phyloP scores from a whole-genome alignment of 306 rosid genomes.

The Fagus sylvatica region DNA sequence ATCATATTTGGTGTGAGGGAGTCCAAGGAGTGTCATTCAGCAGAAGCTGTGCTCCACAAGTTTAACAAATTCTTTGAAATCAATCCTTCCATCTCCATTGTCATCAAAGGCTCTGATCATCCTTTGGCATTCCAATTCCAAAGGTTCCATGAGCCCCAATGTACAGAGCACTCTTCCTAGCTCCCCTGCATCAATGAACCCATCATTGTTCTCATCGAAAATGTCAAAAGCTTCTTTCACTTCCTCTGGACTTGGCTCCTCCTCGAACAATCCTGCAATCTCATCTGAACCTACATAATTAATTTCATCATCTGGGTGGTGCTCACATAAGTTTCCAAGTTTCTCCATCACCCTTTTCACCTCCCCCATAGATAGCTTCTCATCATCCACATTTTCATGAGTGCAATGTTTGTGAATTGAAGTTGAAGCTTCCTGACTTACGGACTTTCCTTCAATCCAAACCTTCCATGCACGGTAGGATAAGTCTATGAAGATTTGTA shows the following conservation, averaged over 20 bases:
- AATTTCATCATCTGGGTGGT: neutral
- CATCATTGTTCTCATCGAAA: slow-evolving; percentile 51
- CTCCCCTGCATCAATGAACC: slow-evolving; percentile 56
- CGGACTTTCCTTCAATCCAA: neutral
- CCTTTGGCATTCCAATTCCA: slow-evolving; percentile 30
- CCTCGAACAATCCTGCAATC: slow-evolving; percentile 30
- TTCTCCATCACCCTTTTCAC: slow-evolving; percentile 29
- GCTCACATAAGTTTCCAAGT: slow-evolving; percentile 9
- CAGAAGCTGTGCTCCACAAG: slow-evolving; percentile 36
- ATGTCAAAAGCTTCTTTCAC: slow-evolving; percentile 47
- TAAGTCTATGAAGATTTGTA: neutral
- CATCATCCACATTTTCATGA: neutral
- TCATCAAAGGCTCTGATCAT: slow-evolving; percentile 46
- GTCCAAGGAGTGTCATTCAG: neutral
- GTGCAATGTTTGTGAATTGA: neutral
- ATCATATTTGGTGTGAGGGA: no score
- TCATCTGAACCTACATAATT: neutral
- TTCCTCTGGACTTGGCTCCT: slow-evolving; percentile 44
- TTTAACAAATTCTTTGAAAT: slow-evolving; percentile 44
- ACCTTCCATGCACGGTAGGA: neutral
- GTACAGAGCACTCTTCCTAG: slow-evolving; percentile 31
- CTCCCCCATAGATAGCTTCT: slow-evolving; percentile 23
- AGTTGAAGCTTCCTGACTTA: neutral
- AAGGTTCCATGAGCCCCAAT: slow-evolving; percentile 39
- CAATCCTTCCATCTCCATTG: slow-evolving; percentile 48